These are phyloP conservation scores for Verticillium alfalfae DNA, from an alignment of 2,329 filamentous ascomycete species.

Conservation along the genomic window DNA sequence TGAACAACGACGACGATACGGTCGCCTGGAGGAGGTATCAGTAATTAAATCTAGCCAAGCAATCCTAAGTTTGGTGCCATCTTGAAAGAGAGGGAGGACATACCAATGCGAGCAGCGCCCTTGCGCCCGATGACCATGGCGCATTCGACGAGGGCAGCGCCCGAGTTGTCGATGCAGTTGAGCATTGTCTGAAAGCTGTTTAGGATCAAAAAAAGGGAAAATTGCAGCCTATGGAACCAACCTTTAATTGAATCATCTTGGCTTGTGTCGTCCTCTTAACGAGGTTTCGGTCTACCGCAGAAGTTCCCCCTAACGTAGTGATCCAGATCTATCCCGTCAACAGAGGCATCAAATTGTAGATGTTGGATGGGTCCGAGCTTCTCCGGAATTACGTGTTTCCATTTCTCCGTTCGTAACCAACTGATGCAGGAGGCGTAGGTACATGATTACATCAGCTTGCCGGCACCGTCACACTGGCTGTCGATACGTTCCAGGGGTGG, in stretches of 20 bases:
- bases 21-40: constrained; percentile 58
- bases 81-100: constrained; percentile 22
- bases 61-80: neutral
- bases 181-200: constrained; percentile 68
- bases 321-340: constrained; percentile 1
- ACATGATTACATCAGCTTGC: neutral
- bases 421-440: no score
- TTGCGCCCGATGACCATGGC: constrained; percentile 90
- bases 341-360: neutral
- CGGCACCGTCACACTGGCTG: neutral
- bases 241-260: constrained; percentile 92
- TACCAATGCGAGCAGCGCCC: constrained; percentile 82
- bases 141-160: constrained; percentile 95
- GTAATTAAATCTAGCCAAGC: no score
- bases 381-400: neutral
- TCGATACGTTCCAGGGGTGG: neutral
- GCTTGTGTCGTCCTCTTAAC: constrained; percentile 16
- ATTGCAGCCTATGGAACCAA: constrained; percentile 17
- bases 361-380: neutral
- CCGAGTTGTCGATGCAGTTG: constrained; percentile 99
- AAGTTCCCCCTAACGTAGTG: constrained; percentile 1
- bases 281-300: neutral
- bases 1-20: constrained; percentile 96
- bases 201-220: neutral
- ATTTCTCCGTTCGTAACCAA: neutral